Evolutionary conservation across 148 eudicot species (phyloP).

Genomic region (Tetragonia tetragonoides): DNA sequence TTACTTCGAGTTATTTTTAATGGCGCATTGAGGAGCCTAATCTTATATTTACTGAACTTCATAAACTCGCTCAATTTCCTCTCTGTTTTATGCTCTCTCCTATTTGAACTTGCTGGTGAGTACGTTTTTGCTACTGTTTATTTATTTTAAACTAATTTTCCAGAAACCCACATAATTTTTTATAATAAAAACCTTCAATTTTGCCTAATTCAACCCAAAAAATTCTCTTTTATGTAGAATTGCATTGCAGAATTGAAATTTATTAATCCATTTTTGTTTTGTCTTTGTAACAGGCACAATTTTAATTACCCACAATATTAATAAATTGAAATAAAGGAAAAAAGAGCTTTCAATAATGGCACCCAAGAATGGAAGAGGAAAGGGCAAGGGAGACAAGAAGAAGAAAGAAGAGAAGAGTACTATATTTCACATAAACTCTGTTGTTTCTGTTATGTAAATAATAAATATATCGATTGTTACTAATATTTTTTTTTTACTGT

Average conservation of each 20-base stretch:
- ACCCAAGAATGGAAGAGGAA: conserved; percentile 91
- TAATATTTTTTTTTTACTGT: neutral
- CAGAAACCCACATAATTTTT: neutral
- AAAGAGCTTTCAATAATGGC: conserved; percentile 51
- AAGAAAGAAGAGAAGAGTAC: conserved; percentile 98
- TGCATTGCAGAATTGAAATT: conserved; percentile 7
- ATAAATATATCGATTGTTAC: no score
- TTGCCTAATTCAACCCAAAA: neutral
- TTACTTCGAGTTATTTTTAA: neutral
- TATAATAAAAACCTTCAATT: conserved; percentile 9
- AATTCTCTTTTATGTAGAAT: neutral
- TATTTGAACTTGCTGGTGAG: conserved; percentile 14
- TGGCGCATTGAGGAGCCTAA: conserved; percentile 11
- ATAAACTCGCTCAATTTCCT: neutral
- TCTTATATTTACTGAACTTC: neutral
- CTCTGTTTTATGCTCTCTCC: neutral
- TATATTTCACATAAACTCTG: neutral
- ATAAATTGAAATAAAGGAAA: neutral
- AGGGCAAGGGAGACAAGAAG: conserved; percentile 90
- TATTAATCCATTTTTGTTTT: neutral
- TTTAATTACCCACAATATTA: neutral
- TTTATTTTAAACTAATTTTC: neutral
- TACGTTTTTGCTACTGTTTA: neutral
- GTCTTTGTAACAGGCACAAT: conserved; percentile 9
- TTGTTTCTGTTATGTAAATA: neutral